phyloP scores from a whole-genome alignment of 768 basidiomycete species.

The Amanita brunnescens region DNA sequence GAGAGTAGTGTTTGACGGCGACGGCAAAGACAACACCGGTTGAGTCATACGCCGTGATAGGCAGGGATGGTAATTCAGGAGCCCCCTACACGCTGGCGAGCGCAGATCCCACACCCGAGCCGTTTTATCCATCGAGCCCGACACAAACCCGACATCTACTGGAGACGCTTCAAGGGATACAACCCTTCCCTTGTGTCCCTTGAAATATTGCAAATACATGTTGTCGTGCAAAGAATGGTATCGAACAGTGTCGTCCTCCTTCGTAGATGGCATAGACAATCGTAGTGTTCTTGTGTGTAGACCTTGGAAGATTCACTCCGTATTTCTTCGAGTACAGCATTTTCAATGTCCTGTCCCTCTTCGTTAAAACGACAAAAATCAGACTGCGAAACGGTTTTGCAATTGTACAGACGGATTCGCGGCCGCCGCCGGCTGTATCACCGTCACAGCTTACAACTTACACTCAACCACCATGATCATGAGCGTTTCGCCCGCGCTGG shows the following conservation, averaged over 20 bases:
- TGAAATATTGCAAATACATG: conserved; percentile 93
- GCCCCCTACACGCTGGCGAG: conserved; percentile 65
- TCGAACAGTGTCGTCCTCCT: conserved; percentile 89
- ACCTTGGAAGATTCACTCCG: conserved; percentile 88
- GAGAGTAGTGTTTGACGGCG: conserved; percentile 71
- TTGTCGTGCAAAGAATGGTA: conserved; percentile 96
- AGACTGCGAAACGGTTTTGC: conserved; percentile 41
- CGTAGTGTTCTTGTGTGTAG: conserved; percentile 83
- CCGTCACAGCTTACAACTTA: no score
- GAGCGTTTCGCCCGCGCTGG: conserved; percentile 30
- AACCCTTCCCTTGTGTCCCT: conserved; percentile 86
- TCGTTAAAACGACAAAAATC: conserved; percentile 15
- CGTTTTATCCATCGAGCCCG: conserved; percentile 87
- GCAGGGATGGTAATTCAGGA: conserved; percentile 65
- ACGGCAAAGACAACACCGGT: conserved; percentile 83
- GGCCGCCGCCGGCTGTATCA: conserved; percentile 75
- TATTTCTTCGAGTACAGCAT: conserved; percentile 92
- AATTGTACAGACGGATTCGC: conserved; percentile 85
- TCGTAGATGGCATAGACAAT: conserved; percentile 90
- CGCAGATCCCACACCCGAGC: conserved; percentile 96
- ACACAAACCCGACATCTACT: conserved; percentile 92
- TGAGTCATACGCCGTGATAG: conserved; percentile 82
- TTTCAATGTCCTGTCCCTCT: conserved; percentile 52
- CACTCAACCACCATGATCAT: conserved; percentile 15
- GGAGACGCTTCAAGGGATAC: conserved; percentile 89